These are phyloP conservation scores for Areca catechu DNA, from an alignment of 176 grass and related monocot genomes.

Conservation along the genomic window DNA sequence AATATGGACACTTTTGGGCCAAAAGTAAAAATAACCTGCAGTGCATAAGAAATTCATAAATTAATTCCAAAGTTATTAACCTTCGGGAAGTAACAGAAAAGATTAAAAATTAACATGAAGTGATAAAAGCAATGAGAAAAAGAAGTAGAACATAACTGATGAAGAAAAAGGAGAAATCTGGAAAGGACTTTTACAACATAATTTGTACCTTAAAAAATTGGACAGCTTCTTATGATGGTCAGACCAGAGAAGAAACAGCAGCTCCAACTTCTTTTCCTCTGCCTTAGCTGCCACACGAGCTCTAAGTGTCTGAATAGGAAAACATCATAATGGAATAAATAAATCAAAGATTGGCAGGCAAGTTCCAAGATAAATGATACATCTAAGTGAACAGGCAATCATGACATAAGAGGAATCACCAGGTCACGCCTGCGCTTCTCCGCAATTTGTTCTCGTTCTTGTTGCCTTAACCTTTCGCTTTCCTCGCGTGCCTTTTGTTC, in stretches of 20 bases:
- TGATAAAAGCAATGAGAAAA: neutral
- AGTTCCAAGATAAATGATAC: slow-evolving; percentile 17
- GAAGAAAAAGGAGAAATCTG: slow-evolving; percentile 15
- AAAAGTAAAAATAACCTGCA: slow-evolving; percentile 99
- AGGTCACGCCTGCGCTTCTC: slow-evolving; percentile 91
- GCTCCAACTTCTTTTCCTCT: slow-evolving; percentile 86
- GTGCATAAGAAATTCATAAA: neutral
- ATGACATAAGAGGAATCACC: slow-evolving; percentile 32
- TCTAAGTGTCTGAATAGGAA: slow-evolving; percentile 52
- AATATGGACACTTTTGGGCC: slow-evolving; percentile 96
- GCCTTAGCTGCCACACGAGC: slow-evolving; percentile 95
- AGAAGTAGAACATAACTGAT: neutral
- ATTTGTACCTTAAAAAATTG: slow-evolving; percentile 88
- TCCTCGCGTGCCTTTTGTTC: slow-evolving; percentile 94
- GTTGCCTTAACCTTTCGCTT: slow-evolving; percentile 77
- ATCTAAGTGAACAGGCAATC: neutral
- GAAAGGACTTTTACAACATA: slow-evolving; percentile 19
- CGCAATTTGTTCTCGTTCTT: slow-evolving; percentile 69
- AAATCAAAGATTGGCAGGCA: neutral
- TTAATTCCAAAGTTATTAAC: no score
- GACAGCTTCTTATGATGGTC: slow-evolving; percentile 97
- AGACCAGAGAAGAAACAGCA: slow-evolving; percentile 82
- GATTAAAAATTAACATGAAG: neutral
- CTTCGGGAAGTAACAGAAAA: no score
- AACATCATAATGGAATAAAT: slow-evolving; percentile 3